These are phyloP conservation scores for Aspergillus proliferans DNA, from an alignment of 2,329 filamentous ascomycete species.

Conservation along the genomic window DNA sequence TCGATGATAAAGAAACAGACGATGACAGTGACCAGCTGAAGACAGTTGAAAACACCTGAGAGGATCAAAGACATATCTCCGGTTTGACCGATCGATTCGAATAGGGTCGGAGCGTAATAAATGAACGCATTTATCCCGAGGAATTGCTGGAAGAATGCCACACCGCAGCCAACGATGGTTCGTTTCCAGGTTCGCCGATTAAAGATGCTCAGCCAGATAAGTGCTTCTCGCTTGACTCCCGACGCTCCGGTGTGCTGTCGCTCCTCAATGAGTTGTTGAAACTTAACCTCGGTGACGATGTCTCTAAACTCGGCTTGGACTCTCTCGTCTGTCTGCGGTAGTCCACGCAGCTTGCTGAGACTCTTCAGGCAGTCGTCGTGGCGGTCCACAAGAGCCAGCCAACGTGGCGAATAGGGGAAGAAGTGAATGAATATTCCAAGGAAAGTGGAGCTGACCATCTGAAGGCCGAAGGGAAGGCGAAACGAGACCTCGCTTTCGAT, in stretches of 20 bases:
- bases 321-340: slow-evolving; percentile 41
- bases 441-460: slow-evolving; percentile 35
- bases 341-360: slow-evolving; percentile 41
- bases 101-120: slow-evolving; percentile 44
- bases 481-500: slow-evolving; percentile 36
- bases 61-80: slow-evolving; percentile 24
- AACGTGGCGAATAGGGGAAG: slow-evolving; percentile 50
- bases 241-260: too few species aligned
- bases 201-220: too few species aligned
- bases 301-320: slow-evolving; percentile 44
- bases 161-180: slow-evolving; percentile 30
- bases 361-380: slow-evolving; percentile 41
- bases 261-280: slow-evolving; percentile 27
- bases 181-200: slow-evolving; percentile 1
- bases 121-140: slow-evolving; percentile 43
- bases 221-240: too few species aligned
- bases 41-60: slow-evolving; percentile 31
- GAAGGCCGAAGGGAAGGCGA: slow-evolving; percentile 44
- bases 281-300: slow-evolving; percentile 46
- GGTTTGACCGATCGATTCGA: slow-evolving; percentile 36
- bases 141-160: slow-evolving; percentile 44
- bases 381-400: slow-evolving; percentile 40
- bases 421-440: slow-evolving; percentile 28
- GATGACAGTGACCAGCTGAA: slow-evolving; percentile 25
- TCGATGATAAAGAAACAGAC: slow-evolving; percentile 25